Base-by-base conservation (phyloP, 106 monocot species). In the Hemerocallis citrina region DNA sequence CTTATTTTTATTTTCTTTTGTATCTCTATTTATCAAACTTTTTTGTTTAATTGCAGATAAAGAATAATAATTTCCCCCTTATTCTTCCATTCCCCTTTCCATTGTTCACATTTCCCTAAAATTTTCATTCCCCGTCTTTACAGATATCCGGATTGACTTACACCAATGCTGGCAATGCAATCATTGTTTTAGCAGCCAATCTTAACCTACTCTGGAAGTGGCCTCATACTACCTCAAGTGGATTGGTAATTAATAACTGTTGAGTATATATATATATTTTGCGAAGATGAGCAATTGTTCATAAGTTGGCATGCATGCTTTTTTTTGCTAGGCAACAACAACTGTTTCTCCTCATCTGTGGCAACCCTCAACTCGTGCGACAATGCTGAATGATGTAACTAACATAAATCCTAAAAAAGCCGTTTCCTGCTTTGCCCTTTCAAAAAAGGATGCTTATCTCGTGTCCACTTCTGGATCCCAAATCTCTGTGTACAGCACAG, bases 381-480 rank as follows among this genome's bases (percentile, higher is more conserved):
- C 84, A 37, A 84, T 92, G 92, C 83, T 87, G 19, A 92, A 92
- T 68, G 92, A 92, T 36, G 66, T 78, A 21, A 62, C 64, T 41
- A 83, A 87, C 52, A 63, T 34, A 16, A 92, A 92, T 70, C 73
- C 75, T 37, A 87, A 87, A 60, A 83, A 87, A 70, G 78, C 71
- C 36, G 80, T 87, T 19, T 80, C 83, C 5, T 92, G 92, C 61
- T 87, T 87, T 78, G 92, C 92, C 45, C 36, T 87, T 37, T 84
- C 87, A 51, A 92, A 92, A 64, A 87, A 92, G 41, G 92, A 84
- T 60, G 83, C 80, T 14, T 87, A 92, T 68, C 84, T 92, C 24
- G 74, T 87, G 92, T 92, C 92, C 10, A 81, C 87, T 29, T 92
- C 87, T 6, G 92, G 92, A 38, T 83, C 81, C 16, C 86, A 92